Evolutionary conservation across 2,329 filamentous ascomycete species (phyloP), one percentile per base, ranked within the genome.

Genomic region (Didymella keratinophila): DNA sequence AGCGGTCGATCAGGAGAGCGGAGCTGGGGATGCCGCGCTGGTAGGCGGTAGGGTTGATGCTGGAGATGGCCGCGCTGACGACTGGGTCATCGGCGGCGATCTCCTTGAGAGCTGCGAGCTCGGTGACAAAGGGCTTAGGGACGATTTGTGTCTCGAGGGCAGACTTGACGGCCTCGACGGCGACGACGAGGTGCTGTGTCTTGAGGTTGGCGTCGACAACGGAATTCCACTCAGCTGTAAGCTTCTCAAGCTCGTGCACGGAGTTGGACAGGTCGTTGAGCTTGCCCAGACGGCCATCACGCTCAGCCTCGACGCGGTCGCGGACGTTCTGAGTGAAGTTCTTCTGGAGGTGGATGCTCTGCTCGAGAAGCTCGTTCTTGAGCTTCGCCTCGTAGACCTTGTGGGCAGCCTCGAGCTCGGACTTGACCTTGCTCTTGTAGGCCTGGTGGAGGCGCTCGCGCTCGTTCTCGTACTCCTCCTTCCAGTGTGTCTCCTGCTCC

Each of bases 121-220:
- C 95, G 62, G 89, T 88, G 71, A 97, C 86, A 76, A 99, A 99
- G 4, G 95, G 95, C 41, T 87, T 86, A 20, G 94, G 91, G 68
- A 88, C 84, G 42, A 87, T 82, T 12, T 89, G 84, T 64, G 89
- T 89, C 73, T 93, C 89, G 21, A 98, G 86, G 49, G 89, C 92
- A 57, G 91, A 88, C 66, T 92, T 90, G 50, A 98, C 93, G 37
- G 94, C 92, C 75, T 99, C 95, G 28, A 98, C 90, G 20, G 95
- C 95, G 34, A 99, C 92, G 74, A 97, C 92, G 27, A 99, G 88
- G 80, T 98, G 93, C 79, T 99, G 95, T 0, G 95, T 97, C 78
- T 91, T 90, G 63, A 98, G 86, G 79, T 95, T 98, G 60, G 86
- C 84, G 75, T 98, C 93, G 21, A 99, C 87, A 36, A 98, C 92